Evolutionary conservation across 2,329 filamentous ascomycete species (phyloP), one percentile per base, ranked within the genome.

Genomic region (Trichophyton schoenleinii): DNA sequence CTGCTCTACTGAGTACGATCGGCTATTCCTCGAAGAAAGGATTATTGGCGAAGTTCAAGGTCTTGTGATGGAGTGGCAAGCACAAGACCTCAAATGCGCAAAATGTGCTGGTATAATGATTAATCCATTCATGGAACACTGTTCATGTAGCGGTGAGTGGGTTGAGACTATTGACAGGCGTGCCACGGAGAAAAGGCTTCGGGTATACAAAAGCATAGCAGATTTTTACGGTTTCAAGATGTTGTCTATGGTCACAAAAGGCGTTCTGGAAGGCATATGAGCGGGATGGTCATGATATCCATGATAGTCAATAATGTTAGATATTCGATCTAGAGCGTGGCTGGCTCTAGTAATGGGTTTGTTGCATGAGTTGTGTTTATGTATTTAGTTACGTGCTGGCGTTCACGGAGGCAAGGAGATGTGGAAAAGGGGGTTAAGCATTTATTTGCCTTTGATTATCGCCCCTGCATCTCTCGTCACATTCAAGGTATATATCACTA

Each of bases 71-170:
- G 84, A 87, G 68, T 99, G 95, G 91, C 81, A 85, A 64, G 89
- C 87, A 38, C 92, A 97, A 76, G 94, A 99, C 72, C 75, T 97
- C 62, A 90, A 90, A 74, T 99, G 94, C 72, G 83, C 81, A 36
- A 89, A 89, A 67, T 86, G 83, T 68, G 73, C 73, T 48, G 68
- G 76, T 3, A 74, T 96, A 44, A 79, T 90, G 70, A 80, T 89
- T 46, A 97, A 96, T 71, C 92, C 96, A 69, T 95, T 97, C 68
- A 91, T 94, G 85, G 92, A 96, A 73, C 91, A 97, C 74, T 99
- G 95, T 74, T 87, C 86, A 9, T 99, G 94, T 78, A 89, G 89
- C 64, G 94, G 94, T 2, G 82, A 83, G 63, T 99, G 94, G 94
- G 81, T 80, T 18, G 84, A 84, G 66, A 89, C 85, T 20, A 79